These are phyloP conservation scores for Pichia sp. DNA, from an alignment of 1,139 yeast genomes.

Conservation along the genomic window DNA sequence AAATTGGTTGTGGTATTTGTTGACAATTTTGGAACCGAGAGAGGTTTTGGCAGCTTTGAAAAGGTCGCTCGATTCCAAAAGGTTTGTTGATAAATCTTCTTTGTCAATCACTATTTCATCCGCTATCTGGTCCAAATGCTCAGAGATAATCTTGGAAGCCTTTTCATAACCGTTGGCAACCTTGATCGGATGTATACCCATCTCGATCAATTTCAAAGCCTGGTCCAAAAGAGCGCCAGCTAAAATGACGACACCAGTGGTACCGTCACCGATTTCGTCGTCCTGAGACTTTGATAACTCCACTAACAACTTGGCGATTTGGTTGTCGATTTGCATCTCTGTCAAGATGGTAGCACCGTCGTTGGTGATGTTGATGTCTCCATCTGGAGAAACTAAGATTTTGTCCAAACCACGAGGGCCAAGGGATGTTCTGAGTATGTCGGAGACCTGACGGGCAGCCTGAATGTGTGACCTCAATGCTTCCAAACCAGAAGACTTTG, in stretches of 20 bases:
- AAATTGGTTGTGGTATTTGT: slow-evolving; percentile 88
- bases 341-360: slow-evolving; percentile 97
- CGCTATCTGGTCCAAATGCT: slow-evolving; percentile 69
- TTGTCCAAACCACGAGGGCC: slow-evolving; percentile 99
- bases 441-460: slow-evolving; percentile 94
- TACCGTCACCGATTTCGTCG: slow-evolving; percentile 98
- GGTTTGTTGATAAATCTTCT: slow-evolving; percentile 44
- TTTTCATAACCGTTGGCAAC: slow-evolving; percentile 97
- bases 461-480: slow-evolving; percentile 93
- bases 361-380: slow-evolving; percentile 95
- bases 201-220: slow-evolving; percentile 89
- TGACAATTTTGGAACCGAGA: slow-evolving; percentile 91
- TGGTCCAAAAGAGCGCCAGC: slow-evolving; percentile 94
- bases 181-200: slow-evolving; percentile 95
- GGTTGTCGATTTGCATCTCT: slow-evolving; percentile 94
- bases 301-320: slow-evolving; percentile 91
- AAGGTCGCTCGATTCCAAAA: slow-evolving; percentile 49
- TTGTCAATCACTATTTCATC: slow-evolving; percentile 47
- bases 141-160: slow-evolving; percentile 88
- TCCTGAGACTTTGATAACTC: slow-evolving; percentile 95
- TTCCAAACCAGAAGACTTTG: slow-evolving; percentile 88
- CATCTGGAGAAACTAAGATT: slow-evolving; percentile 87
- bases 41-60: slow-evolving; percentile 93
- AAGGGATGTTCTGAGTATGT: slow-evolving; percentile 84
- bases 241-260: slow-evolving; percentile 96